Evolutionary conservation across 768 basidiomycete species (phyloP).

Genomic region (Chalciporus chontae): DNA sequence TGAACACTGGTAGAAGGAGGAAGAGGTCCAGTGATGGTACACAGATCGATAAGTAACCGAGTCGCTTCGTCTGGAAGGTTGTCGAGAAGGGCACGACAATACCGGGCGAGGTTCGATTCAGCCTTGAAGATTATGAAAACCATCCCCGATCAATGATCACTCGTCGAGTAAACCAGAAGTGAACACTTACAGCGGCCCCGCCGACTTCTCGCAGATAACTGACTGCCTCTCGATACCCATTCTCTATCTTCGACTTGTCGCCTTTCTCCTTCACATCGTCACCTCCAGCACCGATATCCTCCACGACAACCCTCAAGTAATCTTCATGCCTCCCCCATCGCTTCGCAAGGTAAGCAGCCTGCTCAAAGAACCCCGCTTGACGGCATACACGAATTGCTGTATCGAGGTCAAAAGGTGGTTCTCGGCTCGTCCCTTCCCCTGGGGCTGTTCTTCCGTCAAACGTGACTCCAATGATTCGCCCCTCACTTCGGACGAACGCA

Average conservation of each 20-base stretch:
- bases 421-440: constrained; percentile 46
- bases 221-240: constrained; percentile 68
- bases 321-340: constrained; percentile 92
- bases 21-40: constrained; percentile 60
- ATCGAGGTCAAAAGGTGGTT: constrained; percentile 94
- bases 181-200: constrained; percentile 63
- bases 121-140: constrained; percentile 45
- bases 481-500: constrained; percentile 88
- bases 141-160: neutral
- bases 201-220: constrained; percentile 77
- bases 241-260: constrained; percentile 35
- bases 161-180: neutral
- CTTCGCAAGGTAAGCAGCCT: constrained; percentile 89
- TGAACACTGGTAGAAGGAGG: constrained; percentile 28
- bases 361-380: constrained; percentile 94
- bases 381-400: constrained; percentile 96
- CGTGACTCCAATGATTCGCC: constrained; percentile 37
- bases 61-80: constrained; percentile 88
- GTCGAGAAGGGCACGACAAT: constrained; percentile 82
- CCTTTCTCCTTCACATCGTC: constrained; percentile 3
- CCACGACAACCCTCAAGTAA: constrained; percentile 89
- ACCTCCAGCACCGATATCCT: constrained; percentile 60
- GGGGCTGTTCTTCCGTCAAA: constrained; percentile 19
- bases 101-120: constrained; percentile 80
- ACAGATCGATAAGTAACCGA: constrained; percentile 86